Conservation (phyloP, 208 protist genomes). For the Leishmania martiniquensis region DNA sequence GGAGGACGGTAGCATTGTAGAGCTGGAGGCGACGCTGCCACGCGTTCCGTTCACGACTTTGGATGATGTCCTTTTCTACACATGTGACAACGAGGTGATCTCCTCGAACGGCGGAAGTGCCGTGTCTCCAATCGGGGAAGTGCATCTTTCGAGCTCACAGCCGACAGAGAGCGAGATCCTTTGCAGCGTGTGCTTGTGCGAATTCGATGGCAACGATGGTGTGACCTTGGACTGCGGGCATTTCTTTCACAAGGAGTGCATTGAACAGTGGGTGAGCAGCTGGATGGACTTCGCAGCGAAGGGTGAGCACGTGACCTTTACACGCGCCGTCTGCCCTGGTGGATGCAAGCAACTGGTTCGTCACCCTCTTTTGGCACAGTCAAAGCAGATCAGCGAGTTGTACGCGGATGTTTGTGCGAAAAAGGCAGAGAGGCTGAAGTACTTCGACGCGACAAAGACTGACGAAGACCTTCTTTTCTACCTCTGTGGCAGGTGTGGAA, state of each 20-base stretch:
- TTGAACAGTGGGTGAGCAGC: slow-evolving; percentile 64
- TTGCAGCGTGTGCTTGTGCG: slow-evolving; percentile 83
- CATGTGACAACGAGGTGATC: slow-evolving; percentile 7
- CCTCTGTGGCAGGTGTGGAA: slow-evolving; percentile 62
- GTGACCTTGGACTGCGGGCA: slow-evolving; percentile 88
- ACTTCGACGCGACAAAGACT: slow-evolving; percentile 40
- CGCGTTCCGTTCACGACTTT: slow-evolving; percentile 4
- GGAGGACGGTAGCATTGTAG: slow-evolving; percentile 28
- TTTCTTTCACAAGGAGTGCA: slow-evolving; percentile 80
- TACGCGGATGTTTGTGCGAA: slow-evolving; percentile 33
- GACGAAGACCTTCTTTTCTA: slow-evolving; percentile 84
- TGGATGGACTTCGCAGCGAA: slow-evolving; percentile 74
- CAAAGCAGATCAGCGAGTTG: slow-evolving; percentile 46
- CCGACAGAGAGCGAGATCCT: slow-evolving; percentile 37
- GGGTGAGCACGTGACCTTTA: slow-evolving; percentile 85
- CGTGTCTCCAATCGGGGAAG: background rate
- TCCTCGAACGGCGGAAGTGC: slow-evolving; percentile 18
- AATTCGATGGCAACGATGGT: slow-evolving; percentile 72
- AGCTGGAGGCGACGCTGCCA: slow-evolving; percentile 14
- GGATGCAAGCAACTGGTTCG: slow-evolving; percentile 80
- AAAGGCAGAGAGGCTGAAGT: slow-evolving; percentile 29
- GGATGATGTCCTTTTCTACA: slow-evolving; percentile 29
- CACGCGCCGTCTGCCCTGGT: slow-evolving; percentile 76
- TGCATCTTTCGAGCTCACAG: slow-evolving; percentile 20
- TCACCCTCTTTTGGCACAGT: slow-evolving; percentile 54